Conservation (phyloP, 106 monocot species). For the Allium sativum region DNA sequence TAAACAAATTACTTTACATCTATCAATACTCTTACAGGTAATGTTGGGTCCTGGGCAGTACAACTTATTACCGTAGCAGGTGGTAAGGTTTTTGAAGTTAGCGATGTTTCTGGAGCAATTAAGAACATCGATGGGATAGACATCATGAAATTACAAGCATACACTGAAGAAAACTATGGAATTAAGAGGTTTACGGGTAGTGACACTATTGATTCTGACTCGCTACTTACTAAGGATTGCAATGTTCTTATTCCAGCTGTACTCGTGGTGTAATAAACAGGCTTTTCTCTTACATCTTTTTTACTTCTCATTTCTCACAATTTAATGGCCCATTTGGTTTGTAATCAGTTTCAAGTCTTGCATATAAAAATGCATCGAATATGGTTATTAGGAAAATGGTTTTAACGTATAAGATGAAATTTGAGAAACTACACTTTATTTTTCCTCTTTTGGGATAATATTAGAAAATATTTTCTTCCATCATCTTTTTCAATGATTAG, state of each 20-base stretch:
- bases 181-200: constrained; percentile 70
- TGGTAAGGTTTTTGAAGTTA: constrained; percentile 53
- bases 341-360: too few relatives aligned
- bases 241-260: constrained; percentile 79
- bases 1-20: too few relatives aligned
- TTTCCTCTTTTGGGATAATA: too few relatives aligned
- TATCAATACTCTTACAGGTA: too few relatives aligned
- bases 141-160: constrained; percentile 30
- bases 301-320: too few relatives aligned
- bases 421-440: too few relatives aligned
- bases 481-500: too few relatives aligned
- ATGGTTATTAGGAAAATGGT: too few relatives aligned
- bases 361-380: too few relatives aligned
- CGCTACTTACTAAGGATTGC: constrained; percentile 59
- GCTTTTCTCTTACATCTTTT: constrained; percentile 9
- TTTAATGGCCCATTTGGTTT: too few relatives aligned
- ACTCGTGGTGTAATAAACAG: constrained; percentile 48
- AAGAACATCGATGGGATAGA: constrained; percentile 59
- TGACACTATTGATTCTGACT: constrained; percentile 45
- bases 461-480: too few relatives aligned
- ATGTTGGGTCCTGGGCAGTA: constrained; percentile 75
- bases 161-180: constrained; percentile 30
- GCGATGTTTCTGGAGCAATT: constrained; percentile 68
- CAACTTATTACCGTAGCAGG: constrained; percentile 56
- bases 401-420: too few relatives aligned